A percentile compares a stretch with the other conserved stretches of the same genome.
phyloP scores from a whole-genome alignment of 371 early-diverging fungal genomes.

The Mucor racemosus region DNA sequence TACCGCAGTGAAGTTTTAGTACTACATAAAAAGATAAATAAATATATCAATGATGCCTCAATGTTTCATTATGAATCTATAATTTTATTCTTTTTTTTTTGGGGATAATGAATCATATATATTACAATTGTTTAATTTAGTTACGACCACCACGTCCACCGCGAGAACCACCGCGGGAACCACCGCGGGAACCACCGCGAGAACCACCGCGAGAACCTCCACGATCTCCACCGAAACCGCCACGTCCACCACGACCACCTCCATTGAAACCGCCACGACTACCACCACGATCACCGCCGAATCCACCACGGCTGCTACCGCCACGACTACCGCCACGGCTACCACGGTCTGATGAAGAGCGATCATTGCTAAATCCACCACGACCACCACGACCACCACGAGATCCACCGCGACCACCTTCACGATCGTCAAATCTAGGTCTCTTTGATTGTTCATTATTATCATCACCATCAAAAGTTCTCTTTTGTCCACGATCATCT shows the following conservation, averaged over 20 bases:
- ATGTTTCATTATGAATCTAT: neutral
- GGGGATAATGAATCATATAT: neutral
- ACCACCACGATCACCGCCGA: no score
- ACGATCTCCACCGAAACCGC: neutral
- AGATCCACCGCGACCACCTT: slow-evolving; percentile 34
- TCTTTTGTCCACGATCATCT: slow-evolving; percentile 20
- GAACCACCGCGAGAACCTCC: slow-evolving; percentile 36
- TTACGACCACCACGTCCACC: slow-evolving; percentile 29
- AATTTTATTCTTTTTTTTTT: slow-evolving; percentile 2
- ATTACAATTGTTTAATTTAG: neutral
- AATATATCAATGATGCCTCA: neutral
- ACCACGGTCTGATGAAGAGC: slow-evolving; percentile 40
- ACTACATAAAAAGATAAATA: neutral
- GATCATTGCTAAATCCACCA: slow-evolving; percentile 17
- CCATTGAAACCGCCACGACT: slow-evolving; percentile 47
- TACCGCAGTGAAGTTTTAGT: neutral
- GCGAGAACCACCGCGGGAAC: slow-evolving; percentile 40
- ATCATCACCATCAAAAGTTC: slow-evolving; percentile 13
- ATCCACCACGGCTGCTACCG: slow-evolving; percentile 32
- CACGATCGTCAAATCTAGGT: slow-evolving; percentile 27
- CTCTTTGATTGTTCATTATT: slow-evolving; percentile 3
- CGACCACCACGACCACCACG: slow-evolving; percentile 25
- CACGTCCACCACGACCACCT: neutral
- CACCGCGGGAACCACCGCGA: slow-evolving; percentile 55
- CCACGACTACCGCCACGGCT: slow-evolving; percentile 40